phyloP scores from a whole-genome alignment of 2,329 filamentous ascomycete species.

The Oidium heveae region DNA sequence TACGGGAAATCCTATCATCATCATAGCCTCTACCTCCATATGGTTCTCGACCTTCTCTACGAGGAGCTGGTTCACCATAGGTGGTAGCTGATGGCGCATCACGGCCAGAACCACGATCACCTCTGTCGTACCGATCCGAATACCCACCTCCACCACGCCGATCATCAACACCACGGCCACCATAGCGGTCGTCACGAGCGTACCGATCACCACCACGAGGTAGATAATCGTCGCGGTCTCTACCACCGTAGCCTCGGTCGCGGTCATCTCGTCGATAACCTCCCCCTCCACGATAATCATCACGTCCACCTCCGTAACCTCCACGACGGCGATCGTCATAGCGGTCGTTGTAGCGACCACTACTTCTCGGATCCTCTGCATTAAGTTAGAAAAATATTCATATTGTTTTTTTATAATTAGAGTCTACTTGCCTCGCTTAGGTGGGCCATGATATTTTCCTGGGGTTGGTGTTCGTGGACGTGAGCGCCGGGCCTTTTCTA shows the following conservation, averaged over 20 bases:
- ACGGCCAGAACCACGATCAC: slow-evolving; percentile 22
- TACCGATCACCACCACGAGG: slow-evolving; percentile 16
- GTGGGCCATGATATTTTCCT: slow-evolving; percentile 96
- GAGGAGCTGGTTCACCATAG: slow-evolving; percentile 19
- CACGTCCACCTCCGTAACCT: slow-evolving; percentile 8
- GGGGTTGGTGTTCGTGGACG: slow-evolving; percentile 88
- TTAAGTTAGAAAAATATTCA: slow-evolving; percentile 11
- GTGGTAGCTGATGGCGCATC: slow-evolving; percentile 17
- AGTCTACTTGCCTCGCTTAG: slow-evolving; percentile 62
- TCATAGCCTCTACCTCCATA: slow-evolving; percentile 18
- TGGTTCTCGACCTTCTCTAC: slow-evolving; percentile 19
- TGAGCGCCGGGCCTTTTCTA: slow-evolving; percentile 92
- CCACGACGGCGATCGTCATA: slow-evolving; percentile 19
- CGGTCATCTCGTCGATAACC: slow-evolving; percentile 21
- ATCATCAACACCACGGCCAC: slow-evolving; percentile 15
- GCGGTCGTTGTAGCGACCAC: slow-evolving; percentile 17
- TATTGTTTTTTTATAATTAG: slow-evolving; percentile 15
- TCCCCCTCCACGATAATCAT: slow-evolving; percentile 8
- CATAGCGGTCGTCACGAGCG: slow-evolving; percentile 12
- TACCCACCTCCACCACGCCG: slow-evolving; percentile 19
- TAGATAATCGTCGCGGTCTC: slow-evolving; percentile 16
- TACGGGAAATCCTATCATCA: slow-evolving; percentile 14
- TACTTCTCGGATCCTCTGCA: slow-evolving; percentile 24
- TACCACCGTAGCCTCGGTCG: slow-evolving; percentile 16
- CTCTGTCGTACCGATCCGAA: slow-evolving; percentile 22